Percentiles rank a stretch among this genome's conserved stretches.
phyloP scores from a whole-genome alignment of 2,329 filamentous ascomycete species.

The Parastagonospora avenae region DNA sequence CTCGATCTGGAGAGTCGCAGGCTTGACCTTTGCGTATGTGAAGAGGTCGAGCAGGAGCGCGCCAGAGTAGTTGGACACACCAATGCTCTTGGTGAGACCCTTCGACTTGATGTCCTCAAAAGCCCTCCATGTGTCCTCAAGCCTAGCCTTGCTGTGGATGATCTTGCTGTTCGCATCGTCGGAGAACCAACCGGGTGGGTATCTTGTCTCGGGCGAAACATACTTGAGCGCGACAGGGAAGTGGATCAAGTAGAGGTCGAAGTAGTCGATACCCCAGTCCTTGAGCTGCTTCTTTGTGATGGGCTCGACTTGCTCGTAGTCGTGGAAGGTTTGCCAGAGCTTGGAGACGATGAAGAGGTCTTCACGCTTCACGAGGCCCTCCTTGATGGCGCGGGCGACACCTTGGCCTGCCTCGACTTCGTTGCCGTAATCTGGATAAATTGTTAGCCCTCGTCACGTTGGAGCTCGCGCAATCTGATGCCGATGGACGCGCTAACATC shows the following conservation, averaged over 20 bases:
- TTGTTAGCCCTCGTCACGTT: constrained; percentile 4
- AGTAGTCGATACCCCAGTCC: constrained; percentile 46
- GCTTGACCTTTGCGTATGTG: constrained; percentile 52
- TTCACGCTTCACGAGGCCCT: constrained; percentile 54
- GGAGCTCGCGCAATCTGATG: constrained; percentile 4
- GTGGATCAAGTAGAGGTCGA: constrained; percentile 70
- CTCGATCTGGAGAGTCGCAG: constrained; percentile 45
- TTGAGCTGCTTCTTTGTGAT: constrained; percentile 67
- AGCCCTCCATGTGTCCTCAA: constrained; percentile 48
- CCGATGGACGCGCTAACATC: constrained; percentile 14
- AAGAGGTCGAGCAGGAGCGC: constrained; percentile 60
- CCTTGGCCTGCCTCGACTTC: constrained; percentile 45
- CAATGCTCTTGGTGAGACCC: constrained; percentile 44
- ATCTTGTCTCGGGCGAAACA: constrained; percentile 40
- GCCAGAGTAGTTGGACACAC: constrained; percentile 45
- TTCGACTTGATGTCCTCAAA: constrained; percentile 47
- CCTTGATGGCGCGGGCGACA: constrained; percentile 46
- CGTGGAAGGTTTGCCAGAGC: constrained; percentile 92
- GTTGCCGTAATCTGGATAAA: constrained; percentile 43
- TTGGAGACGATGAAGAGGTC: constrained; percentile 94
- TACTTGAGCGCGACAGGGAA: constrained; percentile 83
- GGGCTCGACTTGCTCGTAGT: constrained; percentile 73
- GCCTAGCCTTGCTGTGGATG: constrained; percentile 36
- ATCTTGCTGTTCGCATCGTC: constrained; percentile 46
- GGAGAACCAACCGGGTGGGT: constrained; percentile 45